Evolutionary conservation across 257 asterid species (phyloP), one percentile per base, ranked within the genome.

Genomic region (Cordia subcordata): DNA sequence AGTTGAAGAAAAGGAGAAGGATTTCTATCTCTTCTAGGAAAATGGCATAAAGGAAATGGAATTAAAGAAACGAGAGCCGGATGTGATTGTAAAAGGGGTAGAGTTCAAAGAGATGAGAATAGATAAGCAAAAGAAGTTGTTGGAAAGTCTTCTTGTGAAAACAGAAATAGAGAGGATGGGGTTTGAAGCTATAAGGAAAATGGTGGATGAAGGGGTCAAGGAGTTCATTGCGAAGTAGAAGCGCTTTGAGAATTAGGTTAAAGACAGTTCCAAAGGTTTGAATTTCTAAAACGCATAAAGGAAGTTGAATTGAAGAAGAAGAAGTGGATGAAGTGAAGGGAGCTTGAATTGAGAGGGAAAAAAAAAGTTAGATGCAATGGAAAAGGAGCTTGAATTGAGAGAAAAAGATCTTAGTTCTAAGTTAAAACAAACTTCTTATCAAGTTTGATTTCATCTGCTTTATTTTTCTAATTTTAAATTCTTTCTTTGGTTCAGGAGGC

Each of bases 331-430:
- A n/a, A n/a, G n/a, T n/a, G n/a, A 61, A 59, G 58, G 40, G 58
- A 46, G 49, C 77, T 74, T 52, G 55, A 35, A 9, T 51, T 60
- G n/a, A n/a, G n/a, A n/a, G n/a, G n/a, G n/a, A n/a, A n/a, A n/a
- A n/a, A n/a, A n/a, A n/a, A n/a, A 60, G 56, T 49, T 79, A 50
- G 51, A 67, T 51, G 66, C 81, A 16, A 66, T 63, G 65, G 69
- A 38, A 51, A 73, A 53, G 57, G 71, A 76, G 47, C 44, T 71
- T 23, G 76, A 64, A 49, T 13, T 44, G 44, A 63, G 49, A 57
- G 74, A 67, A 54, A 57, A 61, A 50, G 55, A 40, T 47, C 42
- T 53, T 20, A 62, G 45, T 65, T 73, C 13, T 66, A 61, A 54
- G 59, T 50, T 8, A 45, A 39, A 50, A 56, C 23, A 22, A 42